Conservation (phyloP, 2,329 filamentous ascomycete genomes). For the Arthrobotrys sinensis region DNA sequence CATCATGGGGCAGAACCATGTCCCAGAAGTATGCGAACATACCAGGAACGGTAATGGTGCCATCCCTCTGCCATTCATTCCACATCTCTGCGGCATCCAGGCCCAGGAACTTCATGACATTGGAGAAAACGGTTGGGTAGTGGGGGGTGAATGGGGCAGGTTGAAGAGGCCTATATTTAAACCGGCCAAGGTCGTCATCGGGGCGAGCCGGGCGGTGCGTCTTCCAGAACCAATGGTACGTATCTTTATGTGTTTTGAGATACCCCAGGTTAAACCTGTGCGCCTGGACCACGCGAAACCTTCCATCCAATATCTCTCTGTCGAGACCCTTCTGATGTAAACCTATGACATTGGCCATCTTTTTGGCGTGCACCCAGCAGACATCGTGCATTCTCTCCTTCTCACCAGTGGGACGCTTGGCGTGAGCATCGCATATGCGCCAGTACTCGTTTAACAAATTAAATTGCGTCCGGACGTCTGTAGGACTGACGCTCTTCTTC, state of each 20-base stretch:
- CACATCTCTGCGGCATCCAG: not conserved
- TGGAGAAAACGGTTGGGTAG: too few relatives aligned
- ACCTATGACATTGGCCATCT: not conserved
- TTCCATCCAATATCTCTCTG: not conserved
- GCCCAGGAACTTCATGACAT: not conserved
- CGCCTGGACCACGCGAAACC: not conserved
- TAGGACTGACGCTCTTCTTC: not conserved
- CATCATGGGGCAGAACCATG: not conserved
- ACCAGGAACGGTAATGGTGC: not conserved
- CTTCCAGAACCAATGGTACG: not conserved
- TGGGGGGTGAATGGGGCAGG: not conserved
- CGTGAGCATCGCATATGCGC: not conserved
- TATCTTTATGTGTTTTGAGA: not conserved
- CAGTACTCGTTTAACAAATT: not conserved
- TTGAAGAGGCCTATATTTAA: not conserved
- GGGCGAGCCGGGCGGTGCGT: not conserved
- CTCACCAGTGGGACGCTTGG: not conserved
- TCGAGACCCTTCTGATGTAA: not conserved
- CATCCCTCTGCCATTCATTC: not conserved
- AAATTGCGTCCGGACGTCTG: not conserved
- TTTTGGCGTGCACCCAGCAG: not conserved
- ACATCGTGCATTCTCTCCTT: not conserved
- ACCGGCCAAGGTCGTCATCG: not conserved
- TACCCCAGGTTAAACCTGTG: not conserved
- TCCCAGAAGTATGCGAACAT: slow-evolving; percentile 9